phyloP scores from a whole-genome alignment of 176 grass and related monocot genomes.

The Pontederia crassipes region DNA sequence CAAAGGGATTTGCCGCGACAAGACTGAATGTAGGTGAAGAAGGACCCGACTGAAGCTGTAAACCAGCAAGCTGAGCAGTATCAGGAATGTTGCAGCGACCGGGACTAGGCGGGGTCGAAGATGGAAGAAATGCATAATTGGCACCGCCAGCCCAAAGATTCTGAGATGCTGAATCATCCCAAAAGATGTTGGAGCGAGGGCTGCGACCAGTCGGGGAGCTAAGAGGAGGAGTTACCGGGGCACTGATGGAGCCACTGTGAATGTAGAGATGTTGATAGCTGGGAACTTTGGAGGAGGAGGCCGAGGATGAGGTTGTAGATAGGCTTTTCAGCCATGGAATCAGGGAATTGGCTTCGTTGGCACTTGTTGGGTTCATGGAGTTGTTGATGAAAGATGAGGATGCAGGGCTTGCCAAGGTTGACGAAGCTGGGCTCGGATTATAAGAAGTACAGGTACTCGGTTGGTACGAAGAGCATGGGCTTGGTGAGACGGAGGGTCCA shows the following conservation, averaged over 20 bases:
- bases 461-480: conserved; percentile 20
- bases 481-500: conserved; percentile 18
- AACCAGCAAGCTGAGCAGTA: conserved; percentile 4
- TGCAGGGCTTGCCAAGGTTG: conserved; percentile 21
- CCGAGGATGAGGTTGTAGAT: conserved; percentile 15
- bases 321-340: conserved; percentile 25
- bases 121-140: background rate
- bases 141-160: conserved; percentile 1
- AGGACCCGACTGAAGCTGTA: conserved; percentile 5
- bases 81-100: background rate
- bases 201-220: conserved; percentile 11
- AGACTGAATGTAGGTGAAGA: conserved; percentile 23
- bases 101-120: conserved; percentile 21
- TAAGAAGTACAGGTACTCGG: conserved; percentile 16
- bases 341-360: conserved; percentile 5
- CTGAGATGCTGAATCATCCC: background rate
- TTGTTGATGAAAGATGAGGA: conserved; percentile 19
- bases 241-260: conserved; percentile 22
- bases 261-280: conserved; percentile 8
- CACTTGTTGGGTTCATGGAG: background rate
- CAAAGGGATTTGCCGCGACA: conserved; percentile 13
- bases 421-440: conserved; percentile 19
- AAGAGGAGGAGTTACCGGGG: conserved; percentile 25
- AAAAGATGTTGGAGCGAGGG: conserved; percentile 6
- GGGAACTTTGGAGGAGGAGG: conserved; percentile 14